phyloP scores from a whole-genome alignment of 495 filamentous ascomycete genomes.

The Podospora conica region DNA sequence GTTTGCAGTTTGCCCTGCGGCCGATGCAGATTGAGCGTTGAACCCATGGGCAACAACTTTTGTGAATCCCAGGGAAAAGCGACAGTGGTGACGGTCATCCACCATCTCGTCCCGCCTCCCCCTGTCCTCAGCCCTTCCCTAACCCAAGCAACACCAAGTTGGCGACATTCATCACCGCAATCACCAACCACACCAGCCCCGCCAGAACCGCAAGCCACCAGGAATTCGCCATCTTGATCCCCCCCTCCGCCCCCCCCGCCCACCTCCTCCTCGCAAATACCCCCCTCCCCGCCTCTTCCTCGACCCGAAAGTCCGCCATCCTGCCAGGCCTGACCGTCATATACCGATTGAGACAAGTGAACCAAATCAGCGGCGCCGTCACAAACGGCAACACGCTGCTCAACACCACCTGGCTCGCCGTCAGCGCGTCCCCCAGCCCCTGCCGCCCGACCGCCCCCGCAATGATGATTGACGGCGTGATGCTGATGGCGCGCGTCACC shows the following conservation, averaged over 20 bases:
- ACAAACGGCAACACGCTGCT: conserved; percentile 79
- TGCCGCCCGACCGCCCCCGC: conserved; percentile 55
- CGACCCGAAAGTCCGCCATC: conserved; percentile 25
- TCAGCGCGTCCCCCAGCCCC: conserved; percentile 67
- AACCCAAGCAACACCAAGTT: conserved; percentile 62
- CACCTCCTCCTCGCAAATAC: conserved; percentile 8
- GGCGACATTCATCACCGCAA: conserved; percentile 67
- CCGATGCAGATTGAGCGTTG: too few relatives aligned
- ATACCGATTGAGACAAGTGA: conserved; percentile 73
- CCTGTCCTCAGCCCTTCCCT: conserved; percentile 28
- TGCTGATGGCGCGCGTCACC: conserved; percentile 56
- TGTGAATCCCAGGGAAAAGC: too few relatives aligned
- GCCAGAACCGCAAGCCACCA: conserved; percentile 51
- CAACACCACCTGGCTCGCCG: conserved; percentile 71
- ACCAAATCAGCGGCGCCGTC: conserved; percentile 77
- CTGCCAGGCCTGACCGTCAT: conserved; percentile 59
- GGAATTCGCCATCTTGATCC: conserved; percentile 56
- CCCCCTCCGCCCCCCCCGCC: conserved; percentile 18
- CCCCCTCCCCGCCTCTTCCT: conserved; percentile 13
- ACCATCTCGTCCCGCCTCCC: neutral
- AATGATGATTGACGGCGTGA: conserved; percentile 71
- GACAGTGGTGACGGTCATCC: neutral
- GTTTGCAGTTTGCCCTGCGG: too few relatives aligned
- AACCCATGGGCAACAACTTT: too few relatives aligned
- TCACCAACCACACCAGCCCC: conserved; percentile 58